phyloP scores from a whole-genome alignment of 2,329 filamentous ascomycete species.

The Pleoardoris graminearum region DNA sequence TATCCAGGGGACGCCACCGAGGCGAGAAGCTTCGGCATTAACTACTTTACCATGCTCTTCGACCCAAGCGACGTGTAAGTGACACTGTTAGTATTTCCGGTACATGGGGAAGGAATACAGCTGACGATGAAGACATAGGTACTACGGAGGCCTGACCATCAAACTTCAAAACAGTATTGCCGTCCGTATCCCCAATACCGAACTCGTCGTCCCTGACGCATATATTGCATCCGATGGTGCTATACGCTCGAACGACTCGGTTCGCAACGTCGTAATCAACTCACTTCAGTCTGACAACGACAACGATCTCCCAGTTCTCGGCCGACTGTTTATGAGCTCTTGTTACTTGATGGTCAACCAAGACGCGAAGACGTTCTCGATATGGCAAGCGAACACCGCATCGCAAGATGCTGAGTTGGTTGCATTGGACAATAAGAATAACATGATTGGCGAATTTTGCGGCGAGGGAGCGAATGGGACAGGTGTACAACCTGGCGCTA shows the following conservation, averaged over 20 bases:
- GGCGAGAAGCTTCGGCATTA: constrained; percentile 19
- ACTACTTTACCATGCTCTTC: constrained; percentile 23
- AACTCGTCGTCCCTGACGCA: constrained; percentile 20
- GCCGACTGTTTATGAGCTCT: constrained; percentile 22
- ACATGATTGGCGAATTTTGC: constrained; percentile 16
- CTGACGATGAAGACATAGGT: constrained; percentile 15
- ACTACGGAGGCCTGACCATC: constrained; percentile 23
- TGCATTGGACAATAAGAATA: constrained; percentile 16
- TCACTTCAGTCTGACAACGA: constrained; percentile 15
- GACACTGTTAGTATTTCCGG: not conserved
- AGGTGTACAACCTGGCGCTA: not conserved
- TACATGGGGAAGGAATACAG: not conserved
- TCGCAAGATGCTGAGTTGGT: constrained; percentile 10
- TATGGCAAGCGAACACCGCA: constrained; percentile 18
- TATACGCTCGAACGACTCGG: constrained; percentile 13
- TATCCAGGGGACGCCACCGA: constrained; percentile 11
- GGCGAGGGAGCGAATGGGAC: constrained; percentile 11
- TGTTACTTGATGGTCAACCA: constrained; percentile 26
- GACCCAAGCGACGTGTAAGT: constrained; percentile 21
- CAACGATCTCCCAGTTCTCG: constrained; percentile 22
- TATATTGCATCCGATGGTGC: constrained; percentile 16
- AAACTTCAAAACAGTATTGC: constrained; percentile 18
- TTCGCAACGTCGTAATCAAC: constrained; percentile 21
- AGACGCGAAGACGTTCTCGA: constrained; percentile 17
- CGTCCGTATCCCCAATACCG: constrained; percentile 20